A percentile compares a stretch with the other conserved stretches of the same genome.
These are phyloP conservation scores for Neurospora sp. DNA, from an alignment of 495 filamentous ascomycete genomes.

Conservation along the genomic window DNA sequence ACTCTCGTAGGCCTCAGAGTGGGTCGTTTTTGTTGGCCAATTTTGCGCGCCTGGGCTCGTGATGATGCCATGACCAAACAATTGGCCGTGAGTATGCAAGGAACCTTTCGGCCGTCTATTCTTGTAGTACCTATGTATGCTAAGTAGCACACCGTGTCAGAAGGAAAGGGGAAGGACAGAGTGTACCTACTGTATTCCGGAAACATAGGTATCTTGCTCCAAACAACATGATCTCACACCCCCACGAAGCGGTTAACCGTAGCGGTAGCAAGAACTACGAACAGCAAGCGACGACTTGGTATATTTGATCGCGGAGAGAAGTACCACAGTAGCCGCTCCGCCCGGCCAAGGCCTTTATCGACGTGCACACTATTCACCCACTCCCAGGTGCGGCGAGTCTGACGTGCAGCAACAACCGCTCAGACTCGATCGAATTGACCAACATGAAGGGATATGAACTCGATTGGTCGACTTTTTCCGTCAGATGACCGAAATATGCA, in stretches of 20 bases:
- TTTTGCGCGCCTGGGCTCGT: constrained; percentile 4
- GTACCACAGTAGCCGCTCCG: background rate
- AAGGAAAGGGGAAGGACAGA: background rate
- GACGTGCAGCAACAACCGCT: background rate
- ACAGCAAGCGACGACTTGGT: background rate
- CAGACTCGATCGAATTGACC: background rate
- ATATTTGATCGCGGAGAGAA: background rate
- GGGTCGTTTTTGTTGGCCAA: background rate
- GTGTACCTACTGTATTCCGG: background rate
- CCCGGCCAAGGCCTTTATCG: background rate
- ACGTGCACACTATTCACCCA: background rate
- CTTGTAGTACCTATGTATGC: background rate
- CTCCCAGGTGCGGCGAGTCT: background rate
- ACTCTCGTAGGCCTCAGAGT: background rate
- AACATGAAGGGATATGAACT: background rate
- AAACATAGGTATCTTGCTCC: background rate
- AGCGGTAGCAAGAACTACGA: background rate
- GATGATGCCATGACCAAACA: background rate
- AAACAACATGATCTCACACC: background rate
- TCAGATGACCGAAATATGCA: background rate
- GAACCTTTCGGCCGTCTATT: background rate
- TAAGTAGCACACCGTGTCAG: background rate
- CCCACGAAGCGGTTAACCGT: background rate
- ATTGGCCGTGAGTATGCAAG: background rate
- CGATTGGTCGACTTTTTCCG: background rate